These are phyloP conservation scores for Alternaria gansuensis DNA, from an alignment of 2,329 filamentous ascomycete genomes.

Conservation along the genomic window DNA sequence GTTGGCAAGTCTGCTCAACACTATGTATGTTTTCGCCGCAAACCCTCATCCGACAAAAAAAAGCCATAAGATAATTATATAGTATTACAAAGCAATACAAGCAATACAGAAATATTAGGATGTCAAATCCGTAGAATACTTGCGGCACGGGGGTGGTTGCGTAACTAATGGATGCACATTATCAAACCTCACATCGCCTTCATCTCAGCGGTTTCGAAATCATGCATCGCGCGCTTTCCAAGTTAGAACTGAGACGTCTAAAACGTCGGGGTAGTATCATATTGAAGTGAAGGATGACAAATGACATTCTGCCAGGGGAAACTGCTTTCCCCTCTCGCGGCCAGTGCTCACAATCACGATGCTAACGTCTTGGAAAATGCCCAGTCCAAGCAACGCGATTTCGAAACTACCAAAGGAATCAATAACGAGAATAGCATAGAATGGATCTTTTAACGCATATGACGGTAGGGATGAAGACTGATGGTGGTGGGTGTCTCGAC, in stretches of 20 bases:
- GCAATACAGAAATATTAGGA: too few relatives aligned
- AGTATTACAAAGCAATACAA: too few relatives aligned
- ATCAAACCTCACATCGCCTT: not conserved
- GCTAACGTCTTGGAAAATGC: conserved; percentile 5
- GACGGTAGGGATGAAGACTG: not conserved
- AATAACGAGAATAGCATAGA: not conserved
- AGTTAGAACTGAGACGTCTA: not conserved
- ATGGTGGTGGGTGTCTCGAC: not conserved
- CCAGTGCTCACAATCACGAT: not conserved
- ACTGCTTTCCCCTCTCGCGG: not conserved
- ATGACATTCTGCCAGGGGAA: not conserved
- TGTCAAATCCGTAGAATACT: too few relatives aligned
- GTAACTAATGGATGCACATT: not conserved
- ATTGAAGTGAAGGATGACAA: not conserved
- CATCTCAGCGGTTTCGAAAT: not conserved
- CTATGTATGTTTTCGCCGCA: too few relatives aligned
- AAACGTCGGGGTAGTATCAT: conserved; percentile 3
- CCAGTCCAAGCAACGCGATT: not conserved
- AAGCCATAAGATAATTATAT: too few relatives aligned
- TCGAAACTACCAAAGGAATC: not conserved
- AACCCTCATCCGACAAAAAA: too few relatives aligned
- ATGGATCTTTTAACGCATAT: not conserved
- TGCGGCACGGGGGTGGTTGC: too few relatives aligned
- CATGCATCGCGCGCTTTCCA: not conserved
- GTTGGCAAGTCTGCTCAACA: too few relatives aligned